These are phyloP conservation scores for Paulownia fortunei DNA, from an alignment of 257 asterid genomes.

Conservation along the genomic window DNA sequence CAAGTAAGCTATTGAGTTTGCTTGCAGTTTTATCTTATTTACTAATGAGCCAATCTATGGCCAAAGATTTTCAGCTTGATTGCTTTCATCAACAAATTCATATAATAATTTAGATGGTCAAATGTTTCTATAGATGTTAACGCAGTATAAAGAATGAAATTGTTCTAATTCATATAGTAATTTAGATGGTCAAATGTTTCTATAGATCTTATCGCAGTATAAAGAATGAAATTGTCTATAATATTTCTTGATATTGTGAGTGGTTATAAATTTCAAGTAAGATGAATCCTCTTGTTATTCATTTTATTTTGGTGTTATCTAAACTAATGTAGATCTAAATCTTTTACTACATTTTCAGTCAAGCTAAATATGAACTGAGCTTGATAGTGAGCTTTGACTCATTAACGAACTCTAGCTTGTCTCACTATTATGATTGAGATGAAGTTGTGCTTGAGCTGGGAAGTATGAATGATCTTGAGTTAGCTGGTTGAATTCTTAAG, in stretches of 20 bases:
- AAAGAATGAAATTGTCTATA: not conserved
- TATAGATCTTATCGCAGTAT: not conserved
- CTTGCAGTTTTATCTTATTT: not conserved
- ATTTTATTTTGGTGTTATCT: not conserved
- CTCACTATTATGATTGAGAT: not conserved
- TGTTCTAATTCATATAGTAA: not conserved
- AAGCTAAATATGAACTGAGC: no score
- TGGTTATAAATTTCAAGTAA: not conserved
- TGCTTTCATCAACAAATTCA: not conserved
- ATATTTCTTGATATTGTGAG: not conserved
- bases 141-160: not conserved
- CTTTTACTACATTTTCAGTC: not conserved
- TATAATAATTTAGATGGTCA: not conserved
- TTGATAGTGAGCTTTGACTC: no score
- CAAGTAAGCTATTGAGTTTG: constrained; percentile 1
- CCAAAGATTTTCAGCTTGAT: not conserved
- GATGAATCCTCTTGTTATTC: not conserved
- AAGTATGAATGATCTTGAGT: not conserved
- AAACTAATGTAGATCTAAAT: not conserved
- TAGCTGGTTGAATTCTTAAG: constrained; percentile 3
- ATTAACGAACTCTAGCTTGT: not conserved
- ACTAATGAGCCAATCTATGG: not conserved
- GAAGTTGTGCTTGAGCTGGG: constrained; percentile 9
- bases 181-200: not conserved
- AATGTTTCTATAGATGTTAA: not conserved